Conservation (phyloP, 1,139 yeast species). For the Petasospora rhodanensis region DNA sequence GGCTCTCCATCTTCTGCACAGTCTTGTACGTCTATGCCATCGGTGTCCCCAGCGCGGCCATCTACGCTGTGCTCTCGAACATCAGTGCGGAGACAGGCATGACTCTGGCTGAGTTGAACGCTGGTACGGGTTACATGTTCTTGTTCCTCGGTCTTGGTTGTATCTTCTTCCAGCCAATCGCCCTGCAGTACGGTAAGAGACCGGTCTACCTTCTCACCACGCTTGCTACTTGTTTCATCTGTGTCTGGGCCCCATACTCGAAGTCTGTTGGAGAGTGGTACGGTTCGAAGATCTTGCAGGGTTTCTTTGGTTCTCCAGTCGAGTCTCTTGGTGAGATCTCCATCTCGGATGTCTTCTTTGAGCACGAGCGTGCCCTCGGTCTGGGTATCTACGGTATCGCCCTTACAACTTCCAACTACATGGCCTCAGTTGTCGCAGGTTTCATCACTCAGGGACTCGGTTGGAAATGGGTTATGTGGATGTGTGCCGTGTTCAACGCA, state of each 20-base stretch:
- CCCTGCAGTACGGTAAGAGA: conserved; percentile 49
- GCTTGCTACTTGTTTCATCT: conserved; percentile 33
- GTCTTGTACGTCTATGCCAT: conserved; percentile 39
- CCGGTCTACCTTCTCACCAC: conserved; percentile 37
- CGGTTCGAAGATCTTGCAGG: conserved; percentile 35
- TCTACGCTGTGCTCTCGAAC: conserved; percentile 39
- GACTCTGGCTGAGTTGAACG: conserved; percentile 38
- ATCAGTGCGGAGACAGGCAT: conserved; percentile 37
- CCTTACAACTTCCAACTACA: conserved; percentile 33
- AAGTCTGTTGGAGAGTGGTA: conserved; percentile 33
- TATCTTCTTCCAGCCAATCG: conserved; percentile 44
- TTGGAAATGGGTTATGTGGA: conserved; percentile 41
- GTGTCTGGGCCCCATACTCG: conserved; percentile 41
- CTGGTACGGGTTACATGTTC: conserved; percentile 50
- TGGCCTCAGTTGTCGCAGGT: conserved; percentile 47
- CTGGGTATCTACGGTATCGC: conserved; percentile 41
- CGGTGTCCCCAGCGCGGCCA: conserved; percentile 42
- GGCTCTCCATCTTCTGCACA: conserved; percentile 33
- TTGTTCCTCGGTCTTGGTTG: conserved; percentile 43
- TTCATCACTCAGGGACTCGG: conserved; percentile 42
- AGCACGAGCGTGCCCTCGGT: conserved; percentile 47
- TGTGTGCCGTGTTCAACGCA: conserved; percentile 44
- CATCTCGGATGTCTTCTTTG: conserved; percentile 45
- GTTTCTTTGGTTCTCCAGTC: conserved; percentile 47
- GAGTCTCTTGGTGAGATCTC: conserved; percentile 51